Percentiles rank a stretch among this genome's conserved stretches.
Conservation (phyloP, 1,284 basidiomycete genomes). For the Pseudozyma thailandica region DNA sequence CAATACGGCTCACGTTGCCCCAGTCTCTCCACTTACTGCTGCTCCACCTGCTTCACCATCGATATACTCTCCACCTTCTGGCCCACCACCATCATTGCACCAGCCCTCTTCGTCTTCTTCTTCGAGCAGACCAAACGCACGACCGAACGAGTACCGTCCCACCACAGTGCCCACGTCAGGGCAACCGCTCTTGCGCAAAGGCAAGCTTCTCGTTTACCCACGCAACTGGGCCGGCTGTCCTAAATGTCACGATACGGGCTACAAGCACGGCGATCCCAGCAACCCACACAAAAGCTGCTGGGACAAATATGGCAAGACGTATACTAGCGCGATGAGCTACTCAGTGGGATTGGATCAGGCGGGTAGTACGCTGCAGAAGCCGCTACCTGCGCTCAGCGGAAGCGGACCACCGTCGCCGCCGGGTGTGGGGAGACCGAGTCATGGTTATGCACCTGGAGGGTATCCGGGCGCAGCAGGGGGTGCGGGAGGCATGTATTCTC, state of each 20-base stretch:
- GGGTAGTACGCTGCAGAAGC: constrained; percentile 32
- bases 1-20: background rate
- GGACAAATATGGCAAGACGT: constrained; percentile 52
- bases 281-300: constrained; percentile 50
- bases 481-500: background rate
- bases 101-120: constrained; percentile 7
- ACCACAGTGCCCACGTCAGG: constrained; percentile 49
- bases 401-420: background rate
- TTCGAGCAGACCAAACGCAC: constrained; percentile 4
- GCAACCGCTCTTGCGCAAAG: constrained; percentile 43
- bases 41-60: constrained; percentile 14
- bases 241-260: constrained; percentile 52
- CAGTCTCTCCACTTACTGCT: constrained; percentile 9
- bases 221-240: constrained; percentile 43
- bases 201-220: constrained; percentile 51
- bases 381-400: constrained; percentile 23
- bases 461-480: constrained; percentile 33
- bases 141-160: constrained; percentile 30
- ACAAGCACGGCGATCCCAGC: constrained; percentile 51
- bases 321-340: constrained; percentile 43
- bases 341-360: constrained; percentile 30
- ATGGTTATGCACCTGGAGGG: constrained; percentile 29
- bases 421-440: constrained; percentile 22
- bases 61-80: constrained; percentile 19
- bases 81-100: constrained; percentile 6